Conservation (phyloP, 116 monocot species). For the Posidonia oceanica region DNA sequence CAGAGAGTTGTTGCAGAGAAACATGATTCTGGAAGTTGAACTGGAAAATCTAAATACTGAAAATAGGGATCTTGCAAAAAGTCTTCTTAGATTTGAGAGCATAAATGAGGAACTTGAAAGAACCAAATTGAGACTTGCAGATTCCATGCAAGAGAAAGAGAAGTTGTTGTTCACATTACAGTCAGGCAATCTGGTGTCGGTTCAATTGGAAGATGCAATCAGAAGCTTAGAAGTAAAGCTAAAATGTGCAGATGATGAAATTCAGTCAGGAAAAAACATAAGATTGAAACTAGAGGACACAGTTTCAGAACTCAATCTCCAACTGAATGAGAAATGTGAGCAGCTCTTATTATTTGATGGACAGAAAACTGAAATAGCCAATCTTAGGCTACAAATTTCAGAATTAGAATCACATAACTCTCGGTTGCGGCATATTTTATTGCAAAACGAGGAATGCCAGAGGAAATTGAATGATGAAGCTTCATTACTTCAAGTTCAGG, state of each 20-base stretch:
- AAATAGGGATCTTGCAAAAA: slow-evolving; percentile 25
- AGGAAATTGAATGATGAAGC: slow-evolving; percentile 3
- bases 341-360: slow-evolving; percentile 6
- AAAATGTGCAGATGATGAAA: slow-evolving; percentile 7
- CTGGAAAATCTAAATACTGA: slow-evolving; percentile 27
- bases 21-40: slow-evolving; percentile 26
- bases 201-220: slow-evolving; percentile 36
- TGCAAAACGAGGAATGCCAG: slow-evolving; percentile 4
- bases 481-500: slow-evolving; percentile 8
- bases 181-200: slow-evolving; percentile 17
- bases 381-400: slow-evolving; percentile 4
- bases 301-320: slow-evolving; percentile 8
- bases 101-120: slow-evolving; percentile 49
- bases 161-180: slow-evolving; percentile 24
- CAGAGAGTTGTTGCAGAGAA: slow-evolving; percentile 27
- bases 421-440: slow-evolving; percentile 5
- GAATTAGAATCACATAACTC: slow-evolving; percentile 12
- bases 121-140: slow-evolving; percentile 12
- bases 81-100: slow-evolving; percentile 20
- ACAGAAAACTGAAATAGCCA: slow-evolving; percentile 10
- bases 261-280: slow-evolving; percentile 21
- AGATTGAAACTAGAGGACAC: slow-evolving; percentile 29
- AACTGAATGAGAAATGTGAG: slow-evolving; percentile 15
- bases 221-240: slow-evolving; percentile 17
- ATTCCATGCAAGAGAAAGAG: slow-evolving; percentile 32